phyloP scores from a whole-genome alignment of 2,329 filamentous ascomycete genomes.

The Colletotrichum tanaceti region DNA sequence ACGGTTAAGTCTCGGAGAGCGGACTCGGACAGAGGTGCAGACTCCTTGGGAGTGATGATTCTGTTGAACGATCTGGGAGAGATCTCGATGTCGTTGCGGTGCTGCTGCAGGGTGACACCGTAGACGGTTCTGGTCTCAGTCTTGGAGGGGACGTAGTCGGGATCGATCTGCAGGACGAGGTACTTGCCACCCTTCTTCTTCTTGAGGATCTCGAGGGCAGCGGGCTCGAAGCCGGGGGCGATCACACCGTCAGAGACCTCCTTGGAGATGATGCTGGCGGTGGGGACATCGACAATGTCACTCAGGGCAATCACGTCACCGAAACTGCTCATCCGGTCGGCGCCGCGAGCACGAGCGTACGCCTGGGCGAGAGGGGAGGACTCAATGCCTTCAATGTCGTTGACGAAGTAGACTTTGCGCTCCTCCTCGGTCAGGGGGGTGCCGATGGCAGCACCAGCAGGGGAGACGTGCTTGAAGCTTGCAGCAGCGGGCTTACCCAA shows the following conservation, averaged over 20 bases:
- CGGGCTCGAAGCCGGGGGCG: conserved; percentile 85
- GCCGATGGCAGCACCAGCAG: conserved; percentile 94
- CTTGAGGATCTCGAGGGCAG: conserved; percentile 88
- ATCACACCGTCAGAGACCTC: conserved; percentile 98
- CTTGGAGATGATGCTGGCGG: conserved; percentile 96
- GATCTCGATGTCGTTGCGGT: conserved; percentile 92
- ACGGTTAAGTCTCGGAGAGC: conserved; percentile 92
- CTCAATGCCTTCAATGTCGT: conserved; percentile 91
- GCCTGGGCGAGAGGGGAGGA: conserved; percentile 89
- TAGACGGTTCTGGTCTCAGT: conserved; percentile 90
- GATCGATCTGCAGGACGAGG: conserved; percentile 94
- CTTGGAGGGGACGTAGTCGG: conserved; percentile 82
- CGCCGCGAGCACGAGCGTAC: conserved; percentile 93
- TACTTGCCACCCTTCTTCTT: conserved; percentile 99
- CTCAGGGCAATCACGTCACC: conserved; percentile 96
- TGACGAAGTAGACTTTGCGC: conserved; percentile 98
- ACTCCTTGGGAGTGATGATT: conserved; percentile 87
- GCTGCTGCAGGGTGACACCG: conserved; percentile 87
- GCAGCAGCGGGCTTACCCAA: conserved; percentile 90
- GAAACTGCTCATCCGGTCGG: conserved; percentile 98
- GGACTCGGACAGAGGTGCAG: conserved; percentile 76
- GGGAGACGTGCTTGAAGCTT: conserved; percentile 99
- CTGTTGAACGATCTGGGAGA: conserved; percentile 85
- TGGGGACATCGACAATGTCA: conserved; percentile 89
- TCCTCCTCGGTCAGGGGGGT: conserved; percentile 87